These are phyloP conservation scores for Angophora floribunda DNA, from an alignment of 345 rosid species.

Conservation along the genomic window DNA sequence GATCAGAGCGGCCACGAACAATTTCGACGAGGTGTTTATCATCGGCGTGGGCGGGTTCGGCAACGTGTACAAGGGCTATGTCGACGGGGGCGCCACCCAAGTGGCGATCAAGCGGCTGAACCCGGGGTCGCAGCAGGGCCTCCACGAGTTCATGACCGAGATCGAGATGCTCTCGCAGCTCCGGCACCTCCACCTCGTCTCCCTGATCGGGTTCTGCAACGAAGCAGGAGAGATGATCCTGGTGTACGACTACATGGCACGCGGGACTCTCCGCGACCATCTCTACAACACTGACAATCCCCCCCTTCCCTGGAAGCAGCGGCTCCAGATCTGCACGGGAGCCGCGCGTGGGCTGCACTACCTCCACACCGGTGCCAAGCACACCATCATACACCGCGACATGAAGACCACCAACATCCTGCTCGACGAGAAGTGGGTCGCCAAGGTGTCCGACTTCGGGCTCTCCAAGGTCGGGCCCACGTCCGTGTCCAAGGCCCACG, in stretches of 20 bases:
- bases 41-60: constrained; percentile 45
- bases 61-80: constrained; percentile 36
- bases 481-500: background rate
- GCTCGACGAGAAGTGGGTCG: constrained; percentile 8
- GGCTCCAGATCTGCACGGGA: constrained; percentile 18
- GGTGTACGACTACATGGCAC: constrained; percentile 21
- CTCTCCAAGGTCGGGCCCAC: constrained; percentile 11
- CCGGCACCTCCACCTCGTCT: constrained; percentile 38
- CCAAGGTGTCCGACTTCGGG: constrained; percentile 15
- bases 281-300: constrained; percentile 7
- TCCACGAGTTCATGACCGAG: constrained; percentile 37
- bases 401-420: constrained; percentile 13
- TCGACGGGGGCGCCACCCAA: constrained; percentile 23
- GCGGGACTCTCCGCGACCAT: constrained; percentile 16
- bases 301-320: constrained; percentile 12
- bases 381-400: constrained; percentile 14
- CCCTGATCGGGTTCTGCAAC: constrained; percentile 39
- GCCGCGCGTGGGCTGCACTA: constrained; percentile 20
- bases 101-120: constrained; percentile 51
- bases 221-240: constrained; percentile 45
- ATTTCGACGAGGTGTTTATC: constrained; percentile 24
- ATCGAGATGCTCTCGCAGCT: constrained; percentile 44
- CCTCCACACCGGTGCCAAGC: constrained; percentile 13
- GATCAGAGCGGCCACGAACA: constrained; percentile 32
- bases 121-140: constrained; percentile 40